These are phyloP conservation scores for Nemania bipapillata DNA, from an alignment of 2,329 filamentous ascomycete species.

Conservation along the genomic window DNA sequence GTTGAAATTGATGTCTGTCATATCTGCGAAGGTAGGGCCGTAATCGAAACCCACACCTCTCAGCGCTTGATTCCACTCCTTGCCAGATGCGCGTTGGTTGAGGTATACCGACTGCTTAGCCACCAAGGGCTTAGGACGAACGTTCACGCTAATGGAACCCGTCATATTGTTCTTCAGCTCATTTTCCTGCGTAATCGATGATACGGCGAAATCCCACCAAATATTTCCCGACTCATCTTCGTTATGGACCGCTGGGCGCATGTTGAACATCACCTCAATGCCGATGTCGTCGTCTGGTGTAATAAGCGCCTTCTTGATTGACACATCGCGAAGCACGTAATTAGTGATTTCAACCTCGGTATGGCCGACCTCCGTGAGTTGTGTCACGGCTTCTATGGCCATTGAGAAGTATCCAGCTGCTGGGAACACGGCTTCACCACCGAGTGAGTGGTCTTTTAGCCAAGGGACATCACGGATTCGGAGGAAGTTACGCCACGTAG, in stretches of 20 bases:
- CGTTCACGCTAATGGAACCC: conserved; percentile 8
- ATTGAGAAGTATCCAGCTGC: conserved; percentile 23
- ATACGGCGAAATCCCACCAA: conserved; percentile 7
- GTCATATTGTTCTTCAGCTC: background rate
- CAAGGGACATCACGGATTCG: conserved; percentile 25
- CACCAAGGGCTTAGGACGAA: background rate
- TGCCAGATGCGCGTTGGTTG: conserved; percentile 27
- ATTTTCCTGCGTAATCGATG: background rate
- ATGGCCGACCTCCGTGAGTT: conserved; percentile 2
- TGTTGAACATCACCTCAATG: conserved; percentile 32
- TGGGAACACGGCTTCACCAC: conserved; percentile 11
- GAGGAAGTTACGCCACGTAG: conserved; percentile 28
- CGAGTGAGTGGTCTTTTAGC: conserved; percentile 23
- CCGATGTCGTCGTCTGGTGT: conserved; percentile 39
- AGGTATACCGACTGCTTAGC: background rate
- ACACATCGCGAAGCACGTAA: conserved; percentile 38
- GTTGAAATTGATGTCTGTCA: conserved; percentile 22
- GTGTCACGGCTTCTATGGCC: conserved; percentile 20
- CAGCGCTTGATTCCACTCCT: conserved; percentile 34
- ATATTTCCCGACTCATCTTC: background rate
- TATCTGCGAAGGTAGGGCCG: conserved; percentile 26
- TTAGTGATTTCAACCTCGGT: background rate
- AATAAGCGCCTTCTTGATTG: conserved; percentile 41
- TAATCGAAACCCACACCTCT: conserved; percentile 36
- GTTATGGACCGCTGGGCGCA: background rate